Percentiles rank a stretch among this genome's conserved stretches.
phyloP scores from a whole-genome alignment of 441 rosid species.

The Populus hybrid region DNA sequence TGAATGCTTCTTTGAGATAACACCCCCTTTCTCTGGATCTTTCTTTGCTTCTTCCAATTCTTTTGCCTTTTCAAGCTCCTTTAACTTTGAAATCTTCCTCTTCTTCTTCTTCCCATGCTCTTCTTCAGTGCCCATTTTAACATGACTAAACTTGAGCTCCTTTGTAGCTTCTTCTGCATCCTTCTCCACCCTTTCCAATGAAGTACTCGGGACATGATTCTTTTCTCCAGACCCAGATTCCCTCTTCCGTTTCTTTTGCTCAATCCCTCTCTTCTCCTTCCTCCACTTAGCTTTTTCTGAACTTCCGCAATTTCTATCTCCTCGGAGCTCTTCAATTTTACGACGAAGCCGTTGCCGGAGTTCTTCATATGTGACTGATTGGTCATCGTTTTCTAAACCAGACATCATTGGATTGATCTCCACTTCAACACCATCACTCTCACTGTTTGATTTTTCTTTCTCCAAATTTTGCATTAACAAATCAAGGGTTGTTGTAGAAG shows the following conservation, averaged over 20 bases:
- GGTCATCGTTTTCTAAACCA: constrained; percentile 36
- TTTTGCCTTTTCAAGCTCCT: constrained; percentile 50
- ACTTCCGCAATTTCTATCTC: constrained; percentile 41
- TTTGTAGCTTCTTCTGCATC: constrained; percentile 62
- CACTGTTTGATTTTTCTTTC: constrained; percentile 43
- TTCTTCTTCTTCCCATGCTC: constrained; percentile 40
- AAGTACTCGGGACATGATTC: constrained; percentile 16
- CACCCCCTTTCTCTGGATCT: constrained; percentile 61
- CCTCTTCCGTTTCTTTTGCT: constrained; percentile 47
- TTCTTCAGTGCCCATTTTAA: constrained; percentile 60
- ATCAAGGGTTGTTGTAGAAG: constrained; percentile 53
- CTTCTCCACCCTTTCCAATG: constrained; percentile 44
- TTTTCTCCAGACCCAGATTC: constrained; percentile 37
- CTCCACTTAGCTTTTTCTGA: constrained; percentile 34
- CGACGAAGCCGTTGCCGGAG: constrained; percentile 57
- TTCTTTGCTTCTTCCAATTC: constrained; percentile 44
- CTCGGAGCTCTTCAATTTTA: constrained; percentile 65
- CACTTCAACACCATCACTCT: constrained; percentile 34
- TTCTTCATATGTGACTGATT: constrained; percentile 66
- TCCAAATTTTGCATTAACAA: constrained; percentile 59
- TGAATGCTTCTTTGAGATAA: constrained; percentile 48
- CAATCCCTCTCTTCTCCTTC: constrained; percentile 27
- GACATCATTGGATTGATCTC: constrained; percentile 32
- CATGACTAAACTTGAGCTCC: constrained; percentile 62
- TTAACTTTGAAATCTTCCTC: constrained; percentile 42